Evolutionary conservation across 257 asterid species (phyloP).

Genomic region (Parsonsia alboflavescens): DNA sequence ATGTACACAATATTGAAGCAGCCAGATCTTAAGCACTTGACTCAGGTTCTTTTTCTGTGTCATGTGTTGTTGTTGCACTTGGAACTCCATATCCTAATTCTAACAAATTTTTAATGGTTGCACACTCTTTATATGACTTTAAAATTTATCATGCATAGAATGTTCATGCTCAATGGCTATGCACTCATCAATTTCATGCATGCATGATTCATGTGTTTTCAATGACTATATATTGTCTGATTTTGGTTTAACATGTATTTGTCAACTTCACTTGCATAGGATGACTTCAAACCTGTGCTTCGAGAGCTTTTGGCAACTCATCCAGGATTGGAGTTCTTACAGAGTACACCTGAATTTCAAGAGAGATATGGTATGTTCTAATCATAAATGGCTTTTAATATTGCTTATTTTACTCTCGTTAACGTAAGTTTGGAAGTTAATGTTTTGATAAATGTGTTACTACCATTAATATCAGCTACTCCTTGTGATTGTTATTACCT

Average conservation of each 20-base stretch:
- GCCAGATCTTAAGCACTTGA: conserved; percentile 62
- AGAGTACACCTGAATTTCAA: conserved; percentile 98
- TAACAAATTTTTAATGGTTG: neutral
- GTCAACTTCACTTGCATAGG: conserved; percentile 35
- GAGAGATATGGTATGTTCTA: conserved; percentile 87
- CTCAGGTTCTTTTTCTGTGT: conserved; percentile 49
- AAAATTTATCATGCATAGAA: neutral
- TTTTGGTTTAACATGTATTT: neutral
- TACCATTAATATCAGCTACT: neutral
- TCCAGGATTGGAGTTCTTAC: conserved; percentile 98
- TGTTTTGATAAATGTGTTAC: neutral
- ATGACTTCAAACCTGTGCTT: conserved; percentile 90
- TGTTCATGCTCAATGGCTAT: neutral
- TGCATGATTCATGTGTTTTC: conserved; percentile 15
- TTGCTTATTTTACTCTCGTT: neutral
- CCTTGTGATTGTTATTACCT: neutral
- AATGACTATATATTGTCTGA: neutral
- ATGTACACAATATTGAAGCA: conserved; percentile 79
- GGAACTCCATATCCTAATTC: neutral
- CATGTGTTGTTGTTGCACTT: neutral
- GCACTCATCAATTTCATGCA: conserved; percentile 4
- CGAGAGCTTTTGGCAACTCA: conserved; percentile 94
- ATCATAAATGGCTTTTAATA: neutral
- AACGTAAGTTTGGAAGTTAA: neutral
- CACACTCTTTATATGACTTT: neutral